These are phyloP conservation scores for Stromatinia cepivora DNA, from an alignment of 2,329 filamentous ascomycete genomes.

Conservation along the genomic window DNA sequence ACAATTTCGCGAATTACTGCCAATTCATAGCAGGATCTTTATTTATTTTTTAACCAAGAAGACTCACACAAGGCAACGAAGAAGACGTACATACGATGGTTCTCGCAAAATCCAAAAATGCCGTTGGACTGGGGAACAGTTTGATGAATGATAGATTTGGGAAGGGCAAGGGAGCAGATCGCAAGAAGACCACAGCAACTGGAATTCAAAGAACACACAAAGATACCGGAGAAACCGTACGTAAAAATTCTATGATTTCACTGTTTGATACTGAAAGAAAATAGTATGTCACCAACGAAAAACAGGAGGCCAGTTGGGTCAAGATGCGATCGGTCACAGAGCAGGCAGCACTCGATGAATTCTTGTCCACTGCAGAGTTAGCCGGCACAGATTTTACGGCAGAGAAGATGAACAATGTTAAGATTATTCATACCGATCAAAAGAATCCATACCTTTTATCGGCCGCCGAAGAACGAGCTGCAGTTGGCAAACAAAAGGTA, in stretches of 20 bases:
- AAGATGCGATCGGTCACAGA: conserved; percentile 99
- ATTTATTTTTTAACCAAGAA: background rate
- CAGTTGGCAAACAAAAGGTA: conserved; percentile 77
- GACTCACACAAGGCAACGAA: background rate
- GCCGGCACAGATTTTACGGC: conserved; percentile 99
- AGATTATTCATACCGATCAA: conserved; percentile 96
- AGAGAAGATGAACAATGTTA: conserved; percentile 98
- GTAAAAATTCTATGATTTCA: conserved; percentile 25
- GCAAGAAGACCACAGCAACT: conserved; percentile 68
- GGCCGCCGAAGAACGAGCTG: conserved; percentile 75
- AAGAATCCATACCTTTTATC: conserved; percentile 93
- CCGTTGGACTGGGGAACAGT: conserved; percentile 91
- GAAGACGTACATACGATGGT: conserved; percentile 53
- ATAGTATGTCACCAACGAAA: conserved; percentile 85
- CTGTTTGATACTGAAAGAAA: conserved; percentile 32
- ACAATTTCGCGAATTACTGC: background rate
- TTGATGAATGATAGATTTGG: conserved; percentile 99
- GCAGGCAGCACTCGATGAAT: conserved; percentile 94
- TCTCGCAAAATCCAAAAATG: conserved; percentile 90
- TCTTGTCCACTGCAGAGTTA: conserved; percentile 90
- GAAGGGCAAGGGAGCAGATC: conserved; percentile 82
- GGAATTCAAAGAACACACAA: conserved; percentile 66
- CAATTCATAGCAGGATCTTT: background rate
- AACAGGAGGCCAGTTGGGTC: conserved; percentile 91
- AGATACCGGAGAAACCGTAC: conserved; percentile 72